Evolutionary conservation across 495 filamentous ascomycete genomes (phyloP), one percentile per base, ranked within the genome.

Genomic region (Daldinia caldariorum): DNA sequence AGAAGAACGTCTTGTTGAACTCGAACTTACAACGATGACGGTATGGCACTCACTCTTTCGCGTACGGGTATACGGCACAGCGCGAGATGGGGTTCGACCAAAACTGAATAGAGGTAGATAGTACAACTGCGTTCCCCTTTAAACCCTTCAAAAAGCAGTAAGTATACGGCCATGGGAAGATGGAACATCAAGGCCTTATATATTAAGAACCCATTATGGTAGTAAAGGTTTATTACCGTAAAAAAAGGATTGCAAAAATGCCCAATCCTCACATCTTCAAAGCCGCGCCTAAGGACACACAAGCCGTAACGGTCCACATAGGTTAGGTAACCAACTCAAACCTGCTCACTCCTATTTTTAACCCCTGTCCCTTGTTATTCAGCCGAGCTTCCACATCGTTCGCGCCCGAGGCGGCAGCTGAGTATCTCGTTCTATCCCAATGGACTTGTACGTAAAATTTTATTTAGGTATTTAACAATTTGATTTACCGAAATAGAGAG

Each of bases 321-420:
- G 26, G 26, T 26, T 8, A 1, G 26, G 26, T 26, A 69, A 69
- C 16, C 55, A 64, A 2, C 67, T 60, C 61, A 69, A 69, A 69
- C 49, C 18, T 64, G 67, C 67, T 69, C 67, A 69, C 63, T 31
- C 31, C 47, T 58, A 41, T 60, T 60, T 22, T 38, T 9, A 43
- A 47, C 35, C 60, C 67, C 54, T 63, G 66, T 59, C 66, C 20
- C 20, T 34, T 34, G 9, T 16, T 22, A 51, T 34, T 63, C 51
- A 43, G 18, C 47, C 63, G 47, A 47, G 26, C 26, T 0, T 43
- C 49, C 32, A 12, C 49, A 56, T 43, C 35, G 49, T 22, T 29
- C 22, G 6, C 16, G 39, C 18, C 18, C 8, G 43, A 22, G 43
- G 43, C 43, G 43, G 43, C 43, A 47, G 43, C 43, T 47, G 43